A percentile compares a stretch with the other conserved stretches of the same genome.
Evolutionary conservation across 2,329 filamentous ascomycete genomes (phyloP).

Genomic region (Arthroderma sp.): DNA sequence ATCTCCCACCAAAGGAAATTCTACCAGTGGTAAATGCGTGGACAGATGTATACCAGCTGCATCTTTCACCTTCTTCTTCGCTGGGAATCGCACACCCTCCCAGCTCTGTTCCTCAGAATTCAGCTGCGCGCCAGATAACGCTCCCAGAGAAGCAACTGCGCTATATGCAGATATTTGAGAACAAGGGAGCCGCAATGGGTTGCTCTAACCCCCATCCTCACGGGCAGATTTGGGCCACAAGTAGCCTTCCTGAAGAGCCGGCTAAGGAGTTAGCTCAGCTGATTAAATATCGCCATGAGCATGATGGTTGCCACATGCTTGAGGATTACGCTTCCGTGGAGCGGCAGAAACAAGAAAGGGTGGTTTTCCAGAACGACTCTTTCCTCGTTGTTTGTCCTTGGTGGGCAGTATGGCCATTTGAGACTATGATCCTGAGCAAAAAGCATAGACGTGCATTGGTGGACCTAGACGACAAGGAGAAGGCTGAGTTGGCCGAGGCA

Average conservation of each 20-base stretch:
- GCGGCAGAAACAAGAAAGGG: slow-evolving; percentile 63
- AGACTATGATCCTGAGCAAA: slow-evolving; percentile 79
- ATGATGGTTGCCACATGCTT: slow-evolving; percentile 62
- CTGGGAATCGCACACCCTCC: slow-evolving; percentile 41
- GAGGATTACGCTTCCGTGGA: slow-evolving; percentile 81
- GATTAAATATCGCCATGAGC: slow-evolving; percentile 60
- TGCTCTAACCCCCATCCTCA: slow-evolving; percentile 98
- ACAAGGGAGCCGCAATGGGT: slow-evolving; percentile 95
- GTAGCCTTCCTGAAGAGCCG: slow-evolving; percentile 78
- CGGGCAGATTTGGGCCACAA: slow-evolving; percentile 93
- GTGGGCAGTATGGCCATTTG: slow-evolving; percentile 98
- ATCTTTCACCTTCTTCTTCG: slow-evolving; percentile 60
- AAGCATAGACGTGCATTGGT: slow-evolving; percentile 72
- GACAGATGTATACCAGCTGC: slow-evolving; percentile 76
- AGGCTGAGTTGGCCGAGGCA: slow-evolving; percentile 61
- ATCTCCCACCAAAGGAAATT: slow-evolving; percentile 66
- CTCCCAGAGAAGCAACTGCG: slow-evolving; percentile 63
- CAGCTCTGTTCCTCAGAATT: slow-evolving; percentile 38
- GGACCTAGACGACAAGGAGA: slow-evolving; percentile 62
- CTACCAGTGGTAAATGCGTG: slow-evolving; percentile 75
- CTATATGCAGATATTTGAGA: slow-evolving; percentile 99
- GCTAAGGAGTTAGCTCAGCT: slow-evolving; percentile 65
- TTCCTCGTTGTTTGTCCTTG: slow-evolving; percentile 89
- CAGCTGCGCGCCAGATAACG: slow-evolving; percentile 31
- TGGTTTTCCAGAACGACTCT: slow-evolving; percentile 73